Base-by-base conservation (phyloP, 306 rosid species). In the Lablab purpureus region DNA sequence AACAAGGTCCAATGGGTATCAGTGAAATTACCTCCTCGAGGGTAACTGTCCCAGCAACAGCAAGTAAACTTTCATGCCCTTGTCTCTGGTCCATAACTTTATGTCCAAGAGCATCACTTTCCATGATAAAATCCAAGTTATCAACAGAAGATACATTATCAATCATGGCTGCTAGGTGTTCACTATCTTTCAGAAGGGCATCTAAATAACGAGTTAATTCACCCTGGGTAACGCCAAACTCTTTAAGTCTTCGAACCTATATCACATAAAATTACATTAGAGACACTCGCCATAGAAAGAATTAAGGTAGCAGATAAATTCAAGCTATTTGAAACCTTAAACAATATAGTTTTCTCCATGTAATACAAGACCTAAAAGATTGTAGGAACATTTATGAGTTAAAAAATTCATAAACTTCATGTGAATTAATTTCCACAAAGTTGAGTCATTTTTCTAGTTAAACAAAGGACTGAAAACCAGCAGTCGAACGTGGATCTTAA, bases 101-200 rank as follows among this genome's bases (percentile, higher is more conserved):
- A 86, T 95, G 99, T 60, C 98, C 89, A 67, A 95, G 86, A 8
- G 99, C 99, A 80, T 95, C 99, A 74, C 98, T 91, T 89, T 95
- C 99, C 99, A 95, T 95, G 77, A 90, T 91, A 85, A 95, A 95
- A 88, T 95, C 97, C 97, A 95, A 85, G 86, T 95, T 95, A 91
- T 95, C 99, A 84, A 95, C 99, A 18, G 99, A 95, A 68, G 99
- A 91, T 75, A 95, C 97, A 75, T 95, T 95, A 86, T 95, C 99
- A 77, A 95, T 90, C 97, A 95, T 91, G 84, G 98, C 99, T 45
- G 99, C 99, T 40, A 95, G 79, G 88, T 95, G 99, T 82, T 95
- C 99, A 77, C 99, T 95, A 55, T 95, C 99, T 87, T 93, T 95
- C 79, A 95, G 79, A 75, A 95, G 91, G 37, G 99, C 99, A 83